These are phyloP conservation scores for Metschnikowia vanudenii DNA, from an alignment of 805 yeast species.

Conservation along the genomic window DNA sequence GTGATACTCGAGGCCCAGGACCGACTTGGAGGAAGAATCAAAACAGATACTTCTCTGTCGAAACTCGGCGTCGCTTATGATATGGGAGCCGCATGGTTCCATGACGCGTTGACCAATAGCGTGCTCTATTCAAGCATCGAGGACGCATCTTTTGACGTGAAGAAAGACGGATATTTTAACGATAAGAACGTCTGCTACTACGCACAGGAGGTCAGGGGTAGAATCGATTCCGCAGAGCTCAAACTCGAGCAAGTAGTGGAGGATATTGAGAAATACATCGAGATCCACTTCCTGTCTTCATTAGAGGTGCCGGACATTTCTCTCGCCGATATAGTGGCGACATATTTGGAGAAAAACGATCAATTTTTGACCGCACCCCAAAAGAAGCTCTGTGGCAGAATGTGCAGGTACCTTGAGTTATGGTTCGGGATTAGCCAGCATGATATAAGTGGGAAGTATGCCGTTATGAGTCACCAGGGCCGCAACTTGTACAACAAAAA, in stretches of 20 bases:
- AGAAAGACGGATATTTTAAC: slow-evolving; percentile 44
- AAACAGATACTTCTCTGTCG: slow-evolving; percentile 17
- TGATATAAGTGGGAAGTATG: slow-evolving; percentile 62
- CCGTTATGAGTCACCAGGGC: slow-evolving; percentile 71
- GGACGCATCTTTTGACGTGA: slow-evolving; percentile 16
- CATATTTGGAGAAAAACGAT: slow-evolving; percentile 47
- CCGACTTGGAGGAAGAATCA: slow-evolving; percentile 26
- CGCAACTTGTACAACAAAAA: slow-evolving; percentile 68
- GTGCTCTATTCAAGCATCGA: slow-evolving; percentile 51
- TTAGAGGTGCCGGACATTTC: slow-evolving; percentile 51
- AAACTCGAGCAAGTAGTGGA: slow-evolving; percentile 39
- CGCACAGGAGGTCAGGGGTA: slow-evolving; percentile 30
- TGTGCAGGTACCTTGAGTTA: slow-evolving; percentile 59
- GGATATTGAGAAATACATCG: slow-evolving; percentile 61
- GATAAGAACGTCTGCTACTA: slow-evolving; percentile 40
- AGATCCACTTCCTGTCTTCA: slow-evolving; percentile 51
- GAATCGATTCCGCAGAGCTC: slow-evolving; percentile 27
- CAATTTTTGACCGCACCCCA: slow-evolving; percentile 52
- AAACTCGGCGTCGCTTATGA: slow-evolving; percentile 41
- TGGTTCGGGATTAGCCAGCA: slow-evolving; percentile 81
- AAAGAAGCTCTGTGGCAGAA: slow-evolving; percentile 48
- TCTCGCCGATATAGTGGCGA: slow-evolving; percentile 46
- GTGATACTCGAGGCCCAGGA: slow-evolving; percentile 26
- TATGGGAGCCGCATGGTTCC: slow-evolving; percentile 93
- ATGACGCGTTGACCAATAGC: slow-evolving; percentile 69